Evolutionary conservation across 306 rosid species (phyloP).

Genomic region (Dryas drummondii): DNA sequence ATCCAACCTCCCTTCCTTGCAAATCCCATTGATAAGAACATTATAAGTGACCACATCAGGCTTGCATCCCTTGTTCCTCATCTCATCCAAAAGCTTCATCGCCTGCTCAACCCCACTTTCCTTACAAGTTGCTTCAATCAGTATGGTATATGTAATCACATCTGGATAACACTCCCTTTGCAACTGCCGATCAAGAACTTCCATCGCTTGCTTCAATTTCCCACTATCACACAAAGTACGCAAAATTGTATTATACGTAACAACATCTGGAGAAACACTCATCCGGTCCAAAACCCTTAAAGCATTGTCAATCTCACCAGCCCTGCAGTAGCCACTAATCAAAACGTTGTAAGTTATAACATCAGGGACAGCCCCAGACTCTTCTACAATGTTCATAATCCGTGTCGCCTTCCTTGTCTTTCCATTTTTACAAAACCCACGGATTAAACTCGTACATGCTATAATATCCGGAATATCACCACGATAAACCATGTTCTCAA

Average conservation of each 20-base stretch:
- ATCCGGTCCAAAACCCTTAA: constrained; percentile 71
- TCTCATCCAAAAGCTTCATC: constrained; percentile 85
- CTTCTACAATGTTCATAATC: constrained; percentile 69
- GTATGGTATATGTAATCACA: constrained; percentile 82
- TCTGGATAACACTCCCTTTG: constrained; percentile 84
- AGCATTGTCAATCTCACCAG: constrained; percentile 80
- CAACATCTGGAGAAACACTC: constrained; percentile 88
- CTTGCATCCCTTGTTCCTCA: constrained; percentile 77
- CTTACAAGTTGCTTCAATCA: constrained; percentile 93
- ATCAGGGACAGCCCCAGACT: constrained; percentile 80
- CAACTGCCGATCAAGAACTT: constrained; percentile 74
- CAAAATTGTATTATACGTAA: constrained; percentile 78
- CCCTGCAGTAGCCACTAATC: constrained; percentile 78
- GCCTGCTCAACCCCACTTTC: constrained; percentile 85
- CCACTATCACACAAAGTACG: constrained; percentile 79
- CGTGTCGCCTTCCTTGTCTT: constrained; percentile 67
- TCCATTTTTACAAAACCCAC: constrained; percentile 69
- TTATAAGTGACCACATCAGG: constrained; percentile 90
- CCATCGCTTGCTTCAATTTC: constrained; percentile 83
- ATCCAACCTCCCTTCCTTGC: constrained; percentile 85
- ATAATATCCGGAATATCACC: constrained; percentile 78
- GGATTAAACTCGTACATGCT: constrained; percentile 75
- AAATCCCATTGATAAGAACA: constrained; percentile 89
- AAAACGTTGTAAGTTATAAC: constrained; percentile 80
- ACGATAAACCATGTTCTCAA: constrained; percentile 56